Conservation (phyloP, 1,284 basidiomycete genomes). For the Hemileia vastatrix region DNA sequence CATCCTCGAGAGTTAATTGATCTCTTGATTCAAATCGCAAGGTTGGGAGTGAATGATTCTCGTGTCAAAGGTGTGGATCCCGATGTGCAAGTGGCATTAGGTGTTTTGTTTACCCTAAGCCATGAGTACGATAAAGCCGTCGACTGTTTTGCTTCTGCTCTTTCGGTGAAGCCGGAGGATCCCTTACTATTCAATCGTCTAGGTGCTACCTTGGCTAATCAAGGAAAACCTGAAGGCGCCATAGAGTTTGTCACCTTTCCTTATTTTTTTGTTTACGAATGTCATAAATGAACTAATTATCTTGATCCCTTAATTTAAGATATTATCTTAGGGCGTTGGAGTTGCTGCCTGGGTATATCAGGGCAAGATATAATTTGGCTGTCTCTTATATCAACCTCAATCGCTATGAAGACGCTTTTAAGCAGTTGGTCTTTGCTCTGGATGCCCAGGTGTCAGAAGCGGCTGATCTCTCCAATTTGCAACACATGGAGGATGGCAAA, state of each 20-base stretch:
- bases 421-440: neutral
- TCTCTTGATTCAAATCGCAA: constrained; percentile 46
- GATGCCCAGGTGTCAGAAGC: neutral
- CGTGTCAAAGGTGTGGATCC: constrained; percentile 55
- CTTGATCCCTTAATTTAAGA: neutral
- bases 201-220: constrained; percentile 87
- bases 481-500: neutral
- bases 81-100: constrained; percentile 89
- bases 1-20: constrained; percentile 40
- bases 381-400: constrained; percentile 12
- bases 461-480: neutral
- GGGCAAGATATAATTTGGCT: constrained; percentile 42
- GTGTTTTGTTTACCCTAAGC: constrained; percentile 80
- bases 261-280: neutral
- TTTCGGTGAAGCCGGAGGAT: constrained; percentile 51
- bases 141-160: constrained; percentile 85
- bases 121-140: constrained; percentile 56
- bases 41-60: constrained; percentile 27
- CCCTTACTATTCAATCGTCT: constrained; percentile 93
- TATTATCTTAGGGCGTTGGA: constrained; percentile 85
- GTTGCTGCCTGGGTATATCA: constrained; percentile 83
- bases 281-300: neutral
- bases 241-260: constrained; percentile 48
- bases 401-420: neutral
- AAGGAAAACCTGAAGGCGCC: constrained; percentile 68